Evolutionary conservation across 345 rosid species (phyloP).

Genomic region (Gossypium rotundifolium): DNA sequence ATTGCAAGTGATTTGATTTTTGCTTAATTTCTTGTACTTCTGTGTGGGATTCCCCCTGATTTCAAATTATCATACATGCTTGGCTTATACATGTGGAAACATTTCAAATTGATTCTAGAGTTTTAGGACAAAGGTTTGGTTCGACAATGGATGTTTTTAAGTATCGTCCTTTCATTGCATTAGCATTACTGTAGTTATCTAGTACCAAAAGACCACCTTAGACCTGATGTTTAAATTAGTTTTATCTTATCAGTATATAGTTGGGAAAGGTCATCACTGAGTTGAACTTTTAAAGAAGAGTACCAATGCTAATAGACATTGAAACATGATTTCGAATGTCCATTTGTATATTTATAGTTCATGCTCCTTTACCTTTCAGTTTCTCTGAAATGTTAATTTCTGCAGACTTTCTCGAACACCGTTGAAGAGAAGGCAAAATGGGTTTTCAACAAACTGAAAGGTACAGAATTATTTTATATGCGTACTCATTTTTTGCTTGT

Average conservation of each 20-base stretch:
- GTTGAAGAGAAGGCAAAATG: slow-evolving; percentile 98
- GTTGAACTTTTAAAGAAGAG: neutral
- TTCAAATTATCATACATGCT: neutral
- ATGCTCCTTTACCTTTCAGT: neutral
- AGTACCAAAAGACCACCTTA: neutral
- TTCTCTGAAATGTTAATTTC: slow-evolving; percentile 3
- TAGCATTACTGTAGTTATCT: neutral
- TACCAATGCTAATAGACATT: neutral
- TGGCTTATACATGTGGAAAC: neutral
- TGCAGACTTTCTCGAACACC: slow-evolving; percentile 76
- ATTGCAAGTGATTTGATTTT: neutral
- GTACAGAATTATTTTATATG: slow-evolving; percentile 22
- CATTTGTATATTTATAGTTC: neutral
- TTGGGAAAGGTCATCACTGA: neutral
- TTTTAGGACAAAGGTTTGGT: neutral
- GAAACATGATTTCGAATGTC: neutral
- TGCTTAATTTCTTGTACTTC: neutral
- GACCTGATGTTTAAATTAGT: neutral
- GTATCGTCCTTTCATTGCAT: neutral
- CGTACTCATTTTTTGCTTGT: neutral
- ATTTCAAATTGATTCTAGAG: neutral
- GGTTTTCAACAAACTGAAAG: slow-evolving; percentile 96
- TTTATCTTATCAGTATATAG: neutral
- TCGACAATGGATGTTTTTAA: neutral
- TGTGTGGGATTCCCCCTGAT: neutral